These are phyloP conservation scores for Talaromyces sp. DNA, from an alignment of 2,329 filamentous ascomycete species.

Conservation along the genomic window DNA sequence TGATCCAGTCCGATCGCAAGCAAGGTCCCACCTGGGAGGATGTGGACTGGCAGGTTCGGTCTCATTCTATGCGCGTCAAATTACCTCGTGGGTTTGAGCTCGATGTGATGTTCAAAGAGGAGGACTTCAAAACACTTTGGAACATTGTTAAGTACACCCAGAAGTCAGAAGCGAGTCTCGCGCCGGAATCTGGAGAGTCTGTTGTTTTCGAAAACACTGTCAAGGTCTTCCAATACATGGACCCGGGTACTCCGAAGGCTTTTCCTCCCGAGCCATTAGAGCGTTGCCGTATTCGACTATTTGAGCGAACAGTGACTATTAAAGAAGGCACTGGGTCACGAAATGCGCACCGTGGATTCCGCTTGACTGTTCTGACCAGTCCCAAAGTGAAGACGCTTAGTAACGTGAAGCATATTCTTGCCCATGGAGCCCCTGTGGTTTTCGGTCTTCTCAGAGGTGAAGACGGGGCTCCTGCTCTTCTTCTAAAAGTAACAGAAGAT, in stretches of 20 bases:
- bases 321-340: slow-evolving; percentile 73
- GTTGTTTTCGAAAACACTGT: slow-evolving; percentile 70
- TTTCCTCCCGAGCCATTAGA: slow-evolving; percentile 77
- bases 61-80: slow-evolving; percentile 66
- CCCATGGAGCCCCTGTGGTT: slow-evolving; percentile 68
- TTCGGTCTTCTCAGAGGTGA: slow-evolving; percentile 78
- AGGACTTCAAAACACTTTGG: slow-evolving; percentile 79
- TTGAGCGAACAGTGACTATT: slow-evolving; percentile 70
- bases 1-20: slow-evolving; percentile 69
- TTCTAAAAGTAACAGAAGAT: slow-evolving; percentile 70
- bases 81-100: slow-evolving; percentile 77
- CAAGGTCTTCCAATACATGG: slow-evolving; percentile 78
- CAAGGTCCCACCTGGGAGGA: slow-evolving; percentile 77
- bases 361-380: slow-evolving; percentile 76
- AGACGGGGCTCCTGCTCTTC: slow-evolving; percentile 67
- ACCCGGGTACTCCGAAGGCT: slow-evolving; percentile 68
- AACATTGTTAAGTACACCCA: slow-evolving; percentile 83
- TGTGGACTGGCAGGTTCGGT: slow-evolving; percentile 74
- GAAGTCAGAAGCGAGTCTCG: slow-evolving; percentile 72
- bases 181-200: slow-evolving; percentile 69
- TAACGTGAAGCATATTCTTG: slow-evolving; percentile 71
- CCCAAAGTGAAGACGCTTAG: slow-evolving; percentile 76
- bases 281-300: slow-evolving; percentile 73
- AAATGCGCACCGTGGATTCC: slow-evolving; percentile 75
- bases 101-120: slow-evolving; percentile 69